Base-by-base conservation (phyloP, 176 grass and related monocot species). In the Triticum timopheevii region DNA sequence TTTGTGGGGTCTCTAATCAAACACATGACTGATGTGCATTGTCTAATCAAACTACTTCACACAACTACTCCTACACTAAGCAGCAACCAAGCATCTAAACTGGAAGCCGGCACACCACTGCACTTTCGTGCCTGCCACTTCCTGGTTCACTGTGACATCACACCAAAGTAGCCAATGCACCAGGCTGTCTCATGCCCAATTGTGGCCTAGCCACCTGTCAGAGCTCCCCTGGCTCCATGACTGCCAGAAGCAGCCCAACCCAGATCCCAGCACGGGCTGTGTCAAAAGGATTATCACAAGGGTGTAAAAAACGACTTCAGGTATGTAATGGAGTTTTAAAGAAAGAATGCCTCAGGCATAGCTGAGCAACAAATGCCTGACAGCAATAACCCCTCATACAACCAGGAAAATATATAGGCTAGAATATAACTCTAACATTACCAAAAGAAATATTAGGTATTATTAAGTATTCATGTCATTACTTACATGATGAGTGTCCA, bases 401-500 rank as follows among this genome's bases (percentile, higher is more conserved):
- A 42, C 9, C 2, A 9, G 9, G 39, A 42, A 42, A 42, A 42
- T 42, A 42, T 42, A 42, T 42, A 42, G 39, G 39, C 39, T 10
- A 42, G 39, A 42, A 42, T 42, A 42, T 42, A 42, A 42, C 39
- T 42, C 39, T 40, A 42, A 42, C 39, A 65, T 76, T 79, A 44
- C 58, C 45, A 36, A 69, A 88, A 22, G 58, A 4, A 84, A 74
- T 8, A 83, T 28, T 78, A 38, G 24, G 76, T 78, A 54, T 59
- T 45, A 31, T 67, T 65, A 22, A 47, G 27, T 68, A 61, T 31
- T 45, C 59, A 36, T 67, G 36, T n/a, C n/a, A 84, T 69, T 4
- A 77, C 86, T 82, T 90, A 98, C 96, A 88, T 34, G 96, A 98
- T 76, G 82, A 81, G 82, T 98, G 96, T n/a, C 96, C 97, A 39